phyloP scores from a whole-genome alignment of 208 protist genomes.

The Leishmania braziliensis region DNA sequence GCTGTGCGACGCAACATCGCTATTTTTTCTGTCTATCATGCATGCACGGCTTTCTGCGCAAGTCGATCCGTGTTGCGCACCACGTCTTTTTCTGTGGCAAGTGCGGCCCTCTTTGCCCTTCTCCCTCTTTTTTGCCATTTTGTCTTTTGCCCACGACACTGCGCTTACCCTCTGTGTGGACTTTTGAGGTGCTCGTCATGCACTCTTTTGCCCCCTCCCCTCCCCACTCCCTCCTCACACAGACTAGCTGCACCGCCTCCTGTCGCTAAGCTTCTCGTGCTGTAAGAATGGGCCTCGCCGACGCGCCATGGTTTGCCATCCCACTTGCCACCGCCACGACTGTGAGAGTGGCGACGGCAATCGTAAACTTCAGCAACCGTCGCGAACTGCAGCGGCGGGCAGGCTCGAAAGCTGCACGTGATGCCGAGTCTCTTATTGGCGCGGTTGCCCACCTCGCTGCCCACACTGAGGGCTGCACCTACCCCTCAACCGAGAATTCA shows the following conservation, averaged over 20 bases:
- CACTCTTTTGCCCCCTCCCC: background rate
- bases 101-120: background rate
- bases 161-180: background rate
- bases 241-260: background rate
- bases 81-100: background rate
- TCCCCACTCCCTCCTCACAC: background rate
- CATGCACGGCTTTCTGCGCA: background rate
- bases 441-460: background rate
- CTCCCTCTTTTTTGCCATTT: background rate
- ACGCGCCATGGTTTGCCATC: constrained; percentile 16
- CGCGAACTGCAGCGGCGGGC: background rate
- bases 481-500: background rate
- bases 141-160: background rate
- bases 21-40: too few species aligned
- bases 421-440: background rate
- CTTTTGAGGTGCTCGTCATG: background rate
- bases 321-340: background rate
- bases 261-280: background rate
- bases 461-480: background rate
- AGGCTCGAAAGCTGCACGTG: background rate
- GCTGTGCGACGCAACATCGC: background rate
- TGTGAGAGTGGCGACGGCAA: background rate
- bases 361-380: constrained; percentile 6
- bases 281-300: background rate
- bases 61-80: background rate